Percentiles rank a stretch among this genome's conserved stretches.
phyloP scores from a whole-genome alignment of 2,329 filamentous ascomycete species.

The Colletotrichum horii region DNA sequence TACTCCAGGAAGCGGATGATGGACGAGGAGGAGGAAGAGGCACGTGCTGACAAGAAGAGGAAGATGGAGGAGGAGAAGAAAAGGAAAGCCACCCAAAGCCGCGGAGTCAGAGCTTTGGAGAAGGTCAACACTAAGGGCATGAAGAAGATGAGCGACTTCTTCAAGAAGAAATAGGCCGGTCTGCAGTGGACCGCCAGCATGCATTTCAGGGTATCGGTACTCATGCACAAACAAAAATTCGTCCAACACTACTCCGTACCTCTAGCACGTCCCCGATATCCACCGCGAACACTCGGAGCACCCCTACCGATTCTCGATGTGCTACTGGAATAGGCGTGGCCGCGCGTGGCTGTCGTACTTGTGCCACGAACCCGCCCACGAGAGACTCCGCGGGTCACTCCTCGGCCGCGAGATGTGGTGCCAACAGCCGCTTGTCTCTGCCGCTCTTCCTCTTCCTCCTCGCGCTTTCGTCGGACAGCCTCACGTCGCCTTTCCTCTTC shows the following conservation, averaged over 20 bases:
- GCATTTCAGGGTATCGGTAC: slow-evolving; percentile 19
- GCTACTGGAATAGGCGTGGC: slow-evolving; percentile 17
- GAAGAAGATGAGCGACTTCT: slow-evolving; percentile 97
- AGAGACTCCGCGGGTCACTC: slow-evolving; percentile 9
- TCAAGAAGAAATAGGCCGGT: slow-evolving; percentile 67
- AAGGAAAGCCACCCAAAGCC: slow-evolving; percentile 75
- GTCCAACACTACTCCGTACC: slow-evolving; percentile 9
- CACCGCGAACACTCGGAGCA: slow-evolving; percentile 18
- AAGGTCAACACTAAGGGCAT: slow-evolving; percentile 93
- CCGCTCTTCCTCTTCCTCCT: slow-evolving; percentile 61
- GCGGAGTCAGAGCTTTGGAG: slow-evolving; percentile 78
- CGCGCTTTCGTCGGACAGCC: slow-evolving; percentile 67
- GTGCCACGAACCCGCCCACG: slow-evolving; percentile 12
- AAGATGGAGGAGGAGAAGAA: slow-evolving; percentile 90
- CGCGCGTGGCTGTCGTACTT: slow-evolving; percentile 13
- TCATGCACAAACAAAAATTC: slow-evolving; percentile 9
- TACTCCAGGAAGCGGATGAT: slow-evolving; percentile 72
- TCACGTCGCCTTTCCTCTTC: slow-evolving; percentile 83
- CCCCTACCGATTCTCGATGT: slow-evolving; percentile 23
- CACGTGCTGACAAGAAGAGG: slow-evolving; percentile 78
- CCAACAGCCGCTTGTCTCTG: slow-evolving; percentile 41
- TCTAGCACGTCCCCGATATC: slow-evolving; percentile 19
- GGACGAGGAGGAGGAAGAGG: slow-evolving; percentile 71
- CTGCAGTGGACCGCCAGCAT: not conserved
- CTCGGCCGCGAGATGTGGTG: slow-evolving; percentile 18